phyloP scores from a whole-genome alignment of 176 grass and related monocot species.

The Eragrostis nindensis region DNA sequence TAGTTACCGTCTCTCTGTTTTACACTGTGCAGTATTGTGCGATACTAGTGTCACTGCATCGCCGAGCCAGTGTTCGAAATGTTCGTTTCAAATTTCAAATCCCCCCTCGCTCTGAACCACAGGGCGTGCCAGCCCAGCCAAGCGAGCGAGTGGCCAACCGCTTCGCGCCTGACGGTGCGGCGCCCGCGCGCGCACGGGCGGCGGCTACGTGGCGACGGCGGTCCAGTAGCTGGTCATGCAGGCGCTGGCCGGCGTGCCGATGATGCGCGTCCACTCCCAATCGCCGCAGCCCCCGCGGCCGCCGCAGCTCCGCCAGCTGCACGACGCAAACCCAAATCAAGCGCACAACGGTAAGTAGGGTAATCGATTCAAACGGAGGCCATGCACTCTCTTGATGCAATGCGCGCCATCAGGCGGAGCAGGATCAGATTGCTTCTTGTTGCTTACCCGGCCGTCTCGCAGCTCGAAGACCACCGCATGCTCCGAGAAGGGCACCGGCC shows the following conservation, averaged over 20 bases:
- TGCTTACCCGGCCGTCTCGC: constrained; percentile 84
- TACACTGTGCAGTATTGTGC: neutral
- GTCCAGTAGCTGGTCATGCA: constrained; percentile 93
- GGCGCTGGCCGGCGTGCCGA: constrained; percentile 77
- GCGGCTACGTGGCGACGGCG: constrained; percentile 67
- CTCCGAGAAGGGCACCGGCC: constrained; percentile 84
- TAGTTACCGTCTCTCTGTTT: neutral
- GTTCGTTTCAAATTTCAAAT: neutral
- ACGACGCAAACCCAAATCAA: neutral
- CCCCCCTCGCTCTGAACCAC: neutral
- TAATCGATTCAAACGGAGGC: neutral
- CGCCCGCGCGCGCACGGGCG: neutral
- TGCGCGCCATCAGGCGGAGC: neutral
- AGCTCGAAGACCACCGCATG: constrained; percentile 82
- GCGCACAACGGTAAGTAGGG: neutral
- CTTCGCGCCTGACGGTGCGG: neutral
- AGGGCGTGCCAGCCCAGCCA: neutral
- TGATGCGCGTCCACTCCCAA: constrained; percentile 82
- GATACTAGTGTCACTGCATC: too few species aligned
- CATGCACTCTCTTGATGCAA: neutral
- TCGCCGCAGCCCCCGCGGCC: constrained; percentile 39
- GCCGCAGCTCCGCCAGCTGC: constrained; percentile 91
- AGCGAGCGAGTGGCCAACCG: too few species aligned
- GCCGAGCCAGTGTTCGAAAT: neutral
- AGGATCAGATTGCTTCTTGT: neutral